Base-by-base conservation (phyloP, 2,329 filamentous ascomycete species). In the Colletotrichum orchidophilum region DNA sequence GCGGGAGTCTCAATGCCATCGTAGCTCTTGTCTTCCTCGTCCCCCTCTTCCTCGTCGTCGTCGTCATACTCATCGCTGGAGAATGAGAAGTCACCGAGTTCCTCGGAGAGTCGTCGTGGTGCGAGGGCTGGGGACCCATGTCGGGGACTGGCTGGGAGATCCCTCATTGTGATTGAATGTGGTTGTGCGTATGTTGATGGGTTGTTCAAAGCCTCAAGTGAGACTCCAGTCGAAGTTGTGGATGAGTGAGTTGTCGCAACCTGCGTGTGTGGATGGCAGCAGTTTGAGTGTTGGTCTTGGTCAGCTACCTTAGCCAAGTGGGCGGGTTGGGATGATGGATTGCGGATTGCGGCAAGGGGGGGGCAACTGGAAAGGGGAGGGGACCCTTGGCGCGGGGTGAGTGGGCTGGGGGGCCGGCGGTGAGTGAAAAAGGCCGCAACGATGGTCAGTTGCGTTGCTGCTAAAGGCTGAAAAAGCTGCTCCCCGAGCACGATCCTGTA, bases 21-120 rank as follows among this genome's bases (percentile, higher is more conserved):
- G 24, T 26, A 52, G 15, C 11, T 54, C 29, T 68, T 50, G 29
- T 57, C 63, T 29, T 63, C 42, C 5, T 71, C 58, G 2, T 67
- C 31, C n/a, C 29, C 49, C 5, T 35, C 33, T 3, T 49, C 50
- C 46, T 69, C 31, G 2, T 66, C 35, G 15, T 63, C 54, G 35
- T 68, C 29, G 33, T 70, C n/a, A n/a, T 46, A 59, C 21, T 68
- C 68, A 46, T 66, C 66, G 15, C 60, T 71, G 8, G 68, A 71
- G 42, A 54, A 71, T 27, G 61, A 53, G 42, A 71, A 68, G 42
- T 59, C 68, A 18, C 68, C 68, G 63, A 71, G 64, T 64, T 71
- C 68, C 11, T 71, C 68, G 3, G 63, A 71, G 12, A 71, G 58
- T 11, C 50, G 60, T 26, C 68, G 57, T 42, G 64, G 68, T 24